Base-by-base conservation (phyloP, 257 asterid species). In the Solanum tarapatanum region DNA sequence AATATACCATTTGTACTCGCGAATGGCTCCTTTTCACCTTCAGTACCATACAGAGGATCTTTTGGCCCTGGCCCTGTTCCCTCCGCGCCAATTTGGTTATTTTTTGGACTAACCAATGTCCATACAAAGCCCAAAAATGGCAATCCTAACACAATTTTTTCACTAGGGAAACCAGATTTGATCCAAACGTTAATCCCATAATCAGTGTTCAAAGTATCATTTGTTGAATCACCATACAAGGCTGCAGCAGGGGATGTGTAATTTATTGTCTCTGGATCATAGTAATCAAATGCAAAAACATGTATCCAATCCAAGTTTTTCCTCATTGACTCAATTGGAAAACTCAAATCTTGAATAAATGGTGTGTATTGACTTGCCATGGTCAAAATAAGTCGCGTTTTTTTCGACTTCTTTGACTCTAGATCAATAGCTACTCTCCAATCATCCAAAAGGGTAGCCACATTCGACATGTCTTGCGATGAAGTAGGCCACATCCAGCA, bases 371-470 rank as follows among this genome's bases (percentile, higher is more conserved):
- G 74, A 64, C 82, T 43, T 13, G 66, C 74, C 86, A 85, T 85
- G 35, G 90, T 88, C 6, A 88, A 76, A 36, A 76, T 30, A 43
- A 88, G 90, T 55, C 23, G 68, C 9, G 55, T 23, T 37, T 23
- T 82, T 23, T 36, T 32, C 19, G 62, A 16, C 16, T 43, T 85
- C 8, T 68, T 84, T 14, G 90, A 48, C 62, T 88, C 90, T 4
- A 84, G 70, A n/a, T 76, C 86, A 10, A 76, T 24, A 75, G 86
- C 90, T 32, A 73, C 28, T 85, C 86, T 85, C 90, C 90, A 88
- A 64, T 88, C 90, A 26, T 72, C 51, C 5, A 88, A 77, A 12
- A 88, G 86, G 73, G 48, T 35, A 36, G 75, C 90, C 62, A 76
- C 16, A 48, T 88, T 85, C 4, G 82, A 33, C n/a, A 83, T 83